phyloP scores from a whole-genome alignment of 1,284 basidiomycete genomes.

The Pisolithus thermaeus region DNA sequence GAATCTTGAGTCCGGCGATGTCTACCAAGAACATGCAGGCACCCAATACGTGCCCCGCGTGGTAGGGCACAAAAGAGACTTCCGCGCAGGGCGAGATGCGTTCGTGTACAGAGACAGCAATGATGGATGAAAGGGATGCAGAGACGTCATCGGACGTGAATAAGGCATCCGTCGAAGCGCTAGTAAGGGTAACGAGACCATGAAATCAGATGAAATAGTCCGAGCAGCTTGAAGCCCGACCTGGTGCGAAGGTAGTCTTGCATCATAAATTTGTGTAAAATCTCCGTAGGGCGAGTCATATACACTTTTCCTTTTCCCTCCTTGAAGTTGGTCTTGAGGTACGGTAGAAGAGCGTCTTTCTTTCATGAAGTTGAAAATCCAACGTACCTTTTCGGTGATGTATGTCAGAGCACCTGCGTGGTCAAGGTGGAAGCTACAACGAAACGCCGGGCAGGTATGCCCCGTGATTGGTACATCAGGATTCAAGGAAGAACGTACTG shows the following conservation, averaged over 20 bases:
- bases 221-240: slow-evolving; percentile 36
- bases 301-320: slow-evolving; percentile 94
- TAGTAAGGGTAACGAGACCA: slow-evolving; percentile 32
- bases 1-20: slow-evolving; percentile 87
- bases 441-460: not conserved
- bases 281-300: slow-evolving; percentile 98
- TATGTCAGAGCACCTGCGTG: slow-evolving; percentile 95
- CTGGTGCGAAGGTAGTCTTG: slow-evolving; percentile 94
- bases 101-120: slow-evolving; percentile 91
- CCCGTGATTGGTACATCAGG: not conserved
- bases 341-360: slow-evolving; percentile 1
- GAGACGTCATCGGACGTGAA: slow-evolving; percentile 87
- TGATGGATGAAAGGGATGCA: slow-evolving; percentile 84
- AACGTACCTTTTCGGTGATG: slow-evolving; percentile 86
- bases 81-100: slow-evolving; percentile 86
- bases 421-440: slow-evolving; percentile 84
- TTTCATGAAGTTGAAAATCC: not conserved
- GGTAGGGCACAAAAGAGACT: slow-evolving; percentile 92
- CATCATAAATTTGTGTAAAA: slow-evolving; percentile 96
- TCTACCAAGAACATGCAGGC: slow-evolving; percentile 98
- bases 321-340: slow-evolving; percentile 78
- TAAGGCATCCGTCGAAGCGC: slow-evolving; percentile 64
- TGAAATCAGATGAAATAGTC: not conserved
- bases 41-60: slow-evolving; percentile 93
- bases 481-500: slow-evolving; percentile 56